Conservation (phyloP, 108 stramenopile genomes). For the Skeletonema costatum region DNA sequence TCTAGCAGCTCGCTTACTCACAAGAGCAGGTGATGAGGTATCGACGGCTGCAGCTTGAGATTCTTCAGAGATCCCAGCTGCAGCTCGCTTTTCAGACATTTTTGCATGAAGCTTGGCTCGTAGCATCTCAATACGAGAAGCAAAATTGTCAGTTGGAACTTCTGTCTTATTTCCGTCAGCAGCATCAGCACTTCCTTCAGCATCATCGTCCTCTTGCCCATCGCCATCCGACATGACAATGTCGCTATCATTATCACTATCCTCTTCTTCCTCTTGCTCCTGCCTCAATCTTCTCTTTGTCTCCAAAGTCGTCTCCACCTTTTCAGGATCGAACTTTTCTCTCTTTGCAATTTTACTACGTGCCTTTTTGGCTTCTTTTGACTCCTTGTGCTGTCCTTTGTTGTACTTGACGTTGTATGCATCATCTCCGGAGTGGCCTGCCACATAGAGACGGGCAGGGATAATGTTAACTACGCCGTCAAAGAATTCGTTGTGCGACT, state of each 20-base stretch:
- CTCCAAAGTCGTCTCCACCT: conserved; percentile 71
- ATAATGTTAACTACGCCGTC: conserved; percentile 86
- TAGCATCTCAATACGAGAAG: conserved; percentile 81
- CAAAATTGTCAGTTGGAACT: conserved; percentile 18
- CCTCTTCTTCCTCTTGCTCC: conserved; percentile 36
- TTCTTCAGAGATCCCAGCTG: conserved; percentile 3
- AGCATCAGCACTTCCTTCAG: background rate
- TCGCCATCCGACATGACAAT: conserved; percentile 23
- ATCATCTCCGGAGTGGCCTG: conserved; percentile 65
- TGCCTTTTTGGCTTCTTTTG: conserved; percentile 70
- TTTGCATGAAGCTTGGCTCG: conserved; percentile 84
- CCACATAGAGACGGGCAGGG: conserved; percentile 80
- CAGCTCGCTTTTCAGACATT: conserved; percentile 65
- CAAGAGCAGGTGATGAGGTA: conserved; percentile 47
- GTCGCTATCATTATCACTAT: conserved; percentile 16
- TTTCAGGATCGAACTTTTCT: conserved; percentile 75
- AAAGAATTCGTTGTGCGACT: conserved; percentile 80
- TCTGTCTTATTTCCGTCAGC: conserved; percentile 13
- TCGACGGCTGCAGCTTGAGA: background rate
- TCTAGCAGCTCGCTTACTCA: conserved; percentile 88
- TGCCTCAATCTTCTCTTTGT: conserved; percentile 62
- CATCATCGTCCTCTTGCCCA: conserved; percentile 16
- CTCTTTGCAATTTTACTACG: conserved; percentile 72
- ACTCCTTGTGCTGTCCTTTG: conserved; percentile 76
- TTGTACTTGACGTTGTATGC: conserved; percentile 65